These are phyloP conservation scores for Cenococcum geophilum DNA, from an alignment of 495 filamentous ascomycete species.

Conservation along the genomic window DNA sequence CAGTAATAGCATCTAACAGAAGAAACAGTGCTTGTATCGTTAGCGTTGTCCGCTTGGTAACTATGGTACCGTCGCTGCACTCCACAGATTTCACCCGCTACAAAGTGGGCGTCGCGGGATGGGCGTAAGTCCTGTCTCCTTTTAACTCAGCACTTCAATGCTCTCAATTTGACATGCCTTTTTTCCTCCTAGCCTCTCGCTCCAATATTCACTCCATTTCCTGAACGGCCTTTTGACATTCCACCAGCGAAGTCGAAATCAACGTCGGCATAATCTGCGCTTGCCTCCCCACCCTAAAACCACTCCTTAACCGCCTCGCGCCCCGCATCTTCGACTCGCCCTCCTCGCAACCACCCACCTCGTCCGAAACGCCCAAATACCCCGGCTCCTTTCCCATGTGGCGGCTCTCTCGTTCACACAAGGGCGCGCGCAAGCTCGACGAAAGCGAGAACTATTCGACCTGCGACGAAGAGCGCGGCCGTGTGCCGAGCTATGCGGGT, in stretches of 20 bases:
- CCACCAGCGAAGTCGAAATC: constrained; percentile 1
- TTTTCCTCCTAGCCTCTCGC: too few species aligned
- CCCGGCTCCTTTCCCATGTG: too few species aligned
- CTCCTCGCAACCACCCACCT: neutral
- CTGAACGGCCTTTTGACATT: neutral
- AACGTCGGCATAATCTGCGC: constrained; percentile 5
- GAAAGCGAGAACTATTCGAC: too few species aligned
- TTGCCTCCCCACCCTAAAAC: constrained; percentile 6
- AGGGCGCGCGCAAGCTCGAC: too few species aligned
- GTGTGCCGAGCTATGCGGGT: neutral
- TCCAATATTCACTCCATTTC: neutral
- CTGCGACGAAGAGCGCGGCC: neutral
- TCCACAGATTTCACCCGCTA: constrained; percentile 4
- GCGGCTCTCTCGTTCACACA: too few species aligned
- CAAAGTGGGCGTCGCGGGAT: constrained; percentile 6
- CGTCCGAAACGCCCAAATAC: neutral
- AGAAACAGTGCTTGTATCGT: neutral
- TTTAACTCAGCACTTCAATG: neutral
- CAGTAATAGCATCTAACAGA: neutral
- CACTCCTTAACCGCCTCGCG: neutral
- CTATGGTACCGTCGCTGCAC: constrained; percentile 1
- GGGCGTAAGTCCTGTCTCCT: constrained; percentile 3
- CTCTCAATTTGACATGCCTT: too few species aligned
- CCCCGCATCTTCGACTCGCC: neutral
- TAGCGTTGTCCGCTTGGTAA: neutral